phyloP scores from a whole-genome alignment of 257 asterid species.

The Galeopsis tetrahit region DNA sequence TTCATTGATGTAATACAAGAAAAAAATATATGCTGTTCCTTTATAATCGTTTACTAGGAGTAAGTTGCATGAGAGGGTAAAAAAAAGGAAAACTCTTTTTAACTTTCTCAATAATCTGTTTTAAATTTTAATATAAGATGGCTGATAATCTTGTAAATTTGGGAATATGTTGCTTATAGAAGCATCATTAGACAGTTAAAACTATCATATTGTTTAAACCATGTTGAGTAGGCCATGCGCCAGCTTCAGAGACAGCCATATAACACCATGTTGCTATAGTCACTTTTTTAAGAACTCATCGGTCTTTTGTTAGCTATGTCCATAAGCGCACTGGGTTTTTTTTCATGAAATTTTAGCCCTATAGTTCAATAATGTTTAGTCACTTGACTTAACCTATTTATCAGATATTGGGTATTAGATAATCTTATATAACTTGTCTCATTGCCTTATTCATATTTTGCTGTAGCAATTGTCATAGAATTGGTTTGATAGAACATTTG shows the following conservation, averaged over 20 bases:
- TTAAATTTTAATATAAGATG: background rate
- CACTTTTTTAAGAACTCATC: background rate
- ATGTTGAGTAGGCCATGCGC: background rate
- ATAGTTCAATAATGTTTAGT: background rate
- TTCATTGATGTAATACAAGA: slow-evolving; percentile 23
- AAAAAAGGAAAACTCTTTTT: background rate
- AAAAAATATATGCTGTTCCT: slow-evolving; percentile 12
- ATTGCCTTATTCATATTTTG: slow-evolving; percentile 5
- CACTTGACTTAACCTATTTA: slow-evolving; percentile 5
- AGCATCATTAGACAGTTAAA: background rate
- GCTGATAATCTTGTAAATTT: background rate
- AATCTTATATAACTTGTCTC: background rate
- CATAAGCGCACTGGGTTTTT: background rate
- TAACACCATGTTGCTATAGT: slow-evolving; percentile 3
- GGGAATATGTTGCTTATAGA: background rate
- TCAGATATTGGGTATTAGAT: slow-evolving; percentile 5
- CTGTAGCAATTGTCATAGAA: background rate
- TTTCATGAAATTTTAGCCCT: background rate
- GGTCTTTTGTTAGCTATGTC: background rate
- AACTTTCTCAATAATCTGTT: background rate
- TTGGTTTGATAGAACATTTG: slow-evolving; percentile 20
- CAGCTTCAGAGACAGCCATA: slow-evolving; percentile 1
- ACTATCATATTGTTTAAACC: background rate
- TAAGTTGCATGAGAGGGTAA: slow-evolving; percentile 7
- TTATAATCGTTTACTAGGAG: slow-evolving; percentile 14